phyloP scores from a whole-genome alignment of 108 stramenopile genomes.

The Licmophora abbreviata region DNA sequence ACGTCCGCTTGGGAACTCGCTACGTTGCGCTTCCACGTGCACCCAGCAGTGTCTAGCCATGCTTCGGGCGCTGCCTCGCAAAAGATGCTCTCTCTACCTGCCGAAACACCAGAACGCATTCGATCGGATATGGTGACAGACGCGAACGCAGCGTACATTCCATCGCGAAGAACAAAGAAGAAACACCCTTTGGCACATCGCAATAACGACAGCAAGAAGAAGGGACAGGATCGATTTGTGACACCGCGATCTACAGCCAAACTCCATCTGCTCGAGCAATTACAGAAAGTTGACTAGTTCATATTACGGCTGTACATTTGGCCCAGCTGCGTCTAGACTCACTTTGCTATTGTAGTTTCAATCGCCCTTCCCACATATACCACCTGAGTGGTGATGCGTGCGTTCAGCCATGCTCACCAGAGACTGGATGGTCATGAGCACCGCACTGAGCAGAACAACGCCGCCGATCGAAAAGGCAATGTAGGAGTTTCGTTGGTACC shows the following conservation, averaged over 20 bases:
- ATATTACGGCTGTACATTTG: background rate
- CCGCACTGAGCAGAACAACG: constrained; percentile 51
- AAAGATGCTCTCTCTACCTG: constrained; percentile 57
- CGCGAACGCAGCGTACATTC: constrained; percentile 44
- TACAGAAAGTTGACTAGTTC: background rate
- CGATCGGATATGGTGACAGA: constrained; percentile 26
- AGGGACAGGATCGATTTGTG: constrained; percentile 40
- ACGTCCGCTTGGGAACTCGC: constrained; percentile 80
- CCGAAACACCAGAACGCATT: constrained; percentile 53
- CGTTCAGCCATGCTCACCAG: constrained; percentile 42
- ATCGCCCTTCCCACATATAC: constrained; percentile 43
- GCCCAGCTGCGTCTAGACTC: background rate
- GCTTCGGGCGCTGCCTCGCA: constrained; percentile 37
- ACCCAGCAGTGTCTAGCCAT: constrained; percentile 50
- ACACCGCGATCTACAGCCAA: constrained; percentile 41
- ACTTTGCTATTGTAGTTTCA: background rate
- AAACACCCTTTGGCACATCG: constrained; percentile 44
- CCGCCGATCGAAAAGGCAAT: constrained; percentile 77
- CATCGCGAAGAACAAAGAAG: constrained; percentile 32
- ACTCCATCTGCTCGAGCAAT: constrained; percentile 19
- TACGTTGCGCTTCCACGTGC: constrained; percentile 51
- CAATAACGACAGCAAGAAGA: constrained; percentile 7
- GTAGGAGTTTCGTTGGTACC: constrained; percentile 60
- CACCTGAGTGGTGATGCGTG: constrained; percentile 36
- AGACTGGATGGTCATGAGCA: constrained; percentile 45